phyloP scores from a whole-genome alignment of 208 protist genomes.

The Leishmania braziliensis region DNA sequence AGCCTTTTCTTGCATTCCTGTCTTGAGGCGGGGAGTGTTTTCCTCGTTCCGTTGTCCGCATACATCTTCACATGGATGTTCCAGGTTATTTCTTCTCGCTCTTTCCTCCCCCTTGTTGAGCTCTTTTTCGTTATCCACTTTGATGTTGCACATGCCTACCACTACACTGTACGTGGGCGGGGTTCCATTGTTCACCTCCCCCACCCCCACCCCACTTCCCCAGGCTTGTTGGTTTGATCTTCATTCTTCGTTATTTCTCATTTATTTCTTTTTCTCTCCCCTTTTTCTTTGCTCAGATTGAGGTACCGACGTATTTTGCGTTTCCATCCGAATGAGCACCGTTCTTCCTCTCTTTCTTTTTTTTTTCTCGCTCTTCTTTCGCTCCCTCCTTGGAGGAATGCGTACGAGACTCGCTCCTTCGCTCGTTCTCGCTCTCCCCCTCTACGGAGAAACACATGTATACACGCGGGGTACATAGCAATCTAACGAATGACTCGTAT shows the following conservation, averaged over 20 bases:
- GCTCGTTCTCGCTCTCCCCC: not conserved
- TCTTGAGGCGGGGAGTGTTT: no score
- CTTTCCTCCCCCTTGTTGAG: constrained; percentile 4
- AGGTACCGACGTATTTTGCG: not conserved
- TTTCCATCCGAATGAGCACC: not conserved
- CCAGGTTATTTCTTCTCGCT: not conserved
- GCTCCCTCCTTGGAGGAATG: not conserved
- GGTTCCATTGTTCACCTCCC: no score
- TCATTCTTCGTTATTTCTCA: not conserved
- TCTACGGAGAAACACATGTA: not conserved
- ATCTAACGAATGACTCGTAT: not conserved
- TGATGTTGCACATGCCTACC: not conserved
- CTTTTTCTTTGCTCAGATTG: not conserved
- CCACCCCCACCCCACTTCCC: not conserved
- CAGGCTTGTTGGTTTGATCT: not conserved
- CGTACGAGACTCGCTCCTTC: no score
- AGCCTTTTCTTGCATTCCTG: not conserved
- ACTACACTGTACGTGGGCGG: not conserved
- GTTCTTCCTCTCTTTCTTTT: not conserved
- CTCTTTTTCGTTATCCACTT: not conserved
- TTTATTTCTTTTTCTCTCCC: not conserved
- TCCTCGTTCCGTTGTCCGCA: not conserved
- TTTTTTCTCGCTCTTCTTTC: not conserved
- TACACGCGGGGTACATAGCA: not conserved
- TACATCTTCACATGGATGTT: not conserved